Evolutionary conservation across 2,329 filamentous ascomycete species (phyloP), one percentile per base, ranked within the genome.

Genomic region (Hypocrella siamensis): DNA sequence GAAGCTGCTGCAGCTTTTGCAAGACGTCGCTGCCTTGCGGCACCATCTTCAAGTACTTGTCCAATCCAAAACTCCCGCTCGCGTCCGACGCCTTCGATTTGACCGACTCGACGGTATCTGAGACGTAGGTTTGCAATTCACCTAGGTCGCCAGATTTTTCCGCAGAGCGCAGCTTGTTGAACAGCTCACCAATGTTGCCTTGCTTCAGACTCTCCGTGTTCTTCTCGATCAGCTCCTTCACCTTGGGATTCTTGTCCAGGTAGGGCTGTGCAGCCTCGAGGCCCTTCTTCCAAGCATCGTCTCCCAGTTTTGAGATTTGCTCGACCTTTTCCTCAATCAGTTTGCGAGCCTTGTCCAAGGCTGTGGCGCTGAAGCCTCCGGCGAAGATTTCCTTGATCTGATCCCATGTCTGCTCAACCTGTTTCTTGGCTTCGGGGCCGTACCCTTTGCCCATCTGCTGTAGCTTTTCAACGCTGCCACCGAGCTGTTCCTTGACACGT

Each of bases 341-440:
- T 40, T 70, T 65, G 38, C 67, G 64, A 16, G 74, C 63, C 44
- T 71, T 73, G 32, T 68, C 58, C 0, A 67, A 41, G 28, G 58
- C 69, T 12, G 53, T 49, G 0, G 60, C 57, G 30, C 61, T 71
- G 32, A 81, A 46, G 3, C 79, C 79, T 11, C 63, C 63, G 28
- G 70, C 66, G 34, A 79, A 47, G 30, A 83, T 64, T 25, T 79
- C 70, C 41, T 63, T 64, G 40, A 81, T 58, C 49, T 84, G 66
- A 18, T 64, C 49, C 69, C 76, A 83, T 1, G 78, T 80, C 52
- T 77, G 63, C 34, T 84, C 75, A 5, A 79, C 67, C 51, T 81
- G 67, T 62, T 83, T 75, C 66, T 83, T 81, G 0, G 76, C 79
- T 46, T 84, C 75, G 0, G 79, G 79, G 0, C 80, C 80, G 44